Percentiles rank a stretch among this genome's conserved stretches.
Evolutionary conservation across 169 alveolate genomes (phyloP).

Genomic region (Plasmodium coatneyi): DNA sequence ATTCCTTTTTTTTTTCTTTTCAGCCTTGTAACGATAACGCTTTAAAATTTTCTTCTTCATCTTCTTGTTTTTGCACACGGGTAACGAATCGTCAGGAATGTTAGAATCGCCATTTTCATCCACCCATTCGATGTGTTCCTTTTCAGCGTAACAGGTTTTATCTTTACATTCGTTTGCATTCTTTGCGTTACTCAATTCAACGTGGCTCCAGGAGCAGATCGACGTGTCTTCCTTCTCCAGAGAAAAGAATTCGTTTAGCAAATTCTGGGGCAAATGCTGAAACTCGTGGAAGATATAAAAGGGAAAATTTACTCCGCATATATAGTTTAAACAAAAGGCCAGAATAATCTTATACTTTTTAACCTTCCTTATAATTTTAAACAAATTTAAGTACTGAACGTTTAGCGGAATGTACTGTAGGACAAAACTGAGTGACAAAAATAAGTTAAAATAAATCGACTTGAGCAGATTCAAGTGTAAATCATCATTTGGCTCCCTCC

Average conservation of each 20-base stretch:
- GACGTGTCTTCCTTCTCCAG: not conserved
- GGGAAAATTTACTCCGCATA: conserved; percentile 64
- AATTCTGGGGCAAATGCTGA: conserved; percentile 24
- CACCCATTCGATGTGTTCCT: conserved; percentile 44
- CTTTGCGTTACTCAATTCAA: not conserved
- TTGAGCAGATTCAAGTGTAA: conserved; percentile 40
- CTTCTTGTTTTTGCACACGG: conserved; percentile 31
- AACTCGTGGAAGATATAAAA: conserved; percentile 37
- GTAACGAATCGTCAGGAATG: conserved; percentile 26
- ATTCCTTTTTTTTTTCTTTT: conserved; percentile 9
- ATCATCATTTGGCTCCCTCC: conserved; percentile 23
- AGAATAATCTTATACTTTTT: conserved; percentile 42
- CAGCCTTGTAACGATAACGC: conserved; percentile 22
- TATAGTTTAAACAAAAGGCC: conserved; percentile 59
- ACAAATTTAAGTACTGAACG: conserved; percentile 61
- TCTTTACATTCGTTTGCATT: conserved; percentile 28
- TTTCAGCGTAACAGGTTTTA: conserved; percentile 9
- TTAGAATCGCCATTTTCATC: conserved; percentile 28
- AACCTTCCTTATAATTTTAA: conserved; percentile 67
- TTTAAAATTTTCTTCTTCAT: conserved; percentile 16
- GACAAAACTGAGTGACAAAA: conserved; percentile 57
- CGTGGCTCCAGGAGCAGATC: not conserved
- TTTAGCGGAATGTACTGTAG: conserved; percentile 58
- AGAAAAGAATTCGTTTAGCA: conserved; percentile 38
- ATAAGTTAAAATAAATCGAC: conserved; percentile 65